Evolutionary conservation across 805 yeast genomes (phyloP), one percentile per base, ranked within the genome.

Genomic region (Yamadazyma scolyti): DNA sequence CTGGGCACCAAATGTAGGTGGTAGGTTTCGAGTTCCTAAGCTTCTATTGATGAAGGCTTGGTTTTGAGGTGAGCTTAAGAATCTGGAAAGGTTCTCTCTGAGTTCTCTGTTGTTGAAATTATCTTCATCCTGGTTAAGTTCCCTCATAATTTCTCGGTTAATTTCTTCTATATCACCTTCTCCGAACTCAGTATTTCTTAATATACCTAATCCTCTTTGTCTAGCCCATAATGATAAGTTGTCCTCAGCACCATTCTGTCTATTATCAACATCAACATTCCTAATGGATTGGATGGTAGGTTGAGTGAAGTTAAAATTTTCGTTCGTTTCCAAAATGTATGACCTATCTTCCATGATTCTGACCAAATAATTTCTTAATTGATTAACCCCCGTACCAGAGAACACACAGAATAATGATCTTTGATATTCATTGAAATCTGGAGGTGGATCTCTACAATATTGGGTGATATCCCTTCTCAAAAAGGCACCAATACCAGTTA

Each of bases 401-500:
- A 88, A 93, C 9, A 90, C 98, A 61, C 97, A 90, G 50, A 93
- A 90, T 28, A 84, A 71, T 14, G 79, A 73, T 42, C 80, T 80
- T 56, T 93, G 98, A 47, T 82, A 82, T 34, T 80, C 85, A 31
- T 81, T 88, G 54, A 93, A 89, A 47, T 88, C 97, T 9, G 83
- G 77, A 4, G 98, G 97, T 2, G 97, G 93, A 6, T 81, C 84
- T 17, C 97, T 79, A 55, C 97, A 89, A 57, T 77, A 89, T 42
- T 75, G 78, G 1, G 90, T 82, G 28, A 90, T 77, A 48, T 90
- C 97, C 7, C 81, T 71, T 38, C 95, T 72, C 52, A 90, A 69
- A 60, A 93, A 90, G n/a, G 95, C 83, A 1, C 81, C 68, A 16
- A 90, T 88, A 0, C 97, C 98, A 0, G 97, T 93, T 38, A 90